A percentile compares a stretch with the other conserved stretches of the same genome.
These are phyloP conservation scores for Cucumis cinereus DNA, from an alignment of 306 rosid species.

Conservation along the genomic window DNA sequence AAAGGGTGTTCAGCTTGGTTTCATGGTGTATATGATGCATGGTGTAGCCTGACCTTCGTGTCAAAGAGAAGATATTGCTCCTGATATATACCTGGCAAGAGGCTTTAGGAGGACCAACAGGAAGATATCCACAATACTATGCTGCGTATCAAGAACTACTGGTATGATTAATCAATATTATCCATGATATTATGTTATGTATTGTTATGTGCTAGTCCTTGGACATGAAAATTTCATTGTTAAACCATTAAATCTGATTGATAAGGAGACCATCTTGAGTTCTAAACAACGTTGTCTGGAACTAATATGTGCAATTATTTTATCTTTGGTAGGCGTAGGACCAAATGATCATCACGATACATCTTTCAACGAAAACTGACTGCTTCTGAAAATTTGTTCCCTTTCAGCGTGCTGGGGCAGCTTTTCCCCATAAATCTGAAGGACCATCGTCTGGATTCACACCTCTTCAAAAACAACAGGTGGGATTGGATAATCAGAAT, in stretches of 20 bases:
- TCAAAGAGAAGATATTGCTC: slow-evolving; percentile 79
- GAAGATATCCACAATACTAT: slow-evolving; percentile 88
- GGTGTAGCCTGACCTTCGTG: slow-evolving; percentile 70
- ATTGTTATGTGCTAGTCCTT: neutral
- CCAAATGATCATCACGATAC: neutral
- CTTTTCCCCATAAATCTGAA: slow-evolving; percentile 78
- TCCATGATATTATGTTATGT: neutral
- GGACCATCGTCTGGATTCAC: slow-evolving; percentile 77
- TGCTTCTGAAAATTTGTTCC: slow-evolving; percentile 4
- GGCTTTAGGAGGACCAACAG: slow-evolving; percentile 93
- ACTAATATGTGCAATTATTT: neutral
- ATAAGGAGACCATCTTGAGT: neutral
- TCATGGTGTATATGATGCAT: slow-evolving; percentile 6
- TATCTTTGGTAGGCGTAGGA: neutral
- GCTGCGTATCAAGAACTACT: slow-evolving; percentile 85
- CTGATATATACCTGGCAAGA: slow-evolving; percentile 98
- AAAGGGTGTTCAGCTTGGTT: neutral
- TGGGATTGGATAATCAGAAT: slow-evolving; percentile 64
- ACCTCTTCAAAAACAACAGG: slow-evolving; percentile 78
- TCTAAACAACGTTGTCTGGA: neutral
- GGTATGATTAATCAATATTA: slow-evolving; percentile 35
- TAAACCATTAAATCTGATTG: neutral
- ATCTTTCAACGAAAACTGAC: neutral
- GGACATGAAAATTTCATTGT: neutral
- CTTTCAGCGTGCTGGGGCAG: slow-evolving; percentile 90